These are phyloP conservation scores for Juglanconis sp. DNA, from an alignment of 2,329 filamentous ascomycete species.

Conservation along the genomic window DNA sequence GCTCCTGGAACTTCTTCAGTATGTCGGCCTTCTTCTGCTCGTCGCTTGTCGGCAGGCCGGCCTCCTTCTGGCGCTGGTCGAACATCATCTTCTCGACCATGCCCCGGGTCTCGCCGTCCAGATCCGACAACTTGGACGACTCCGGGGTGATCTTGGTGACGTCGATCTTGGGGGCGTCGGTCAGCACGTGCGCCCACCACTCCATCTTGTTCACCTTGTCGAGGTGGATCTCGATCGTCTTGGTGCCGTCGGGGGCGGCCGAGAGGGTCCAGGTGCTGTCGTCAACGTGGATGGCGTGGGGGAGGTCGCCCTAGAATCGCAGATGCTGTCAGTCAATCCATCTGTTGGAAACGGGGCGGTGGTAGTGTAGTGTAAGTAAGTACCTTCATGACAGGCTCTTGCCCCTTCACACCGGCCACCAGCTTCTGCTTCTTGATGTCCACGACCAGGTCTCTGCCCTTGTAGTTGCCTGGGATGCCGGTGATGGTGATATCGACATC, in stretches of 20 bases:
- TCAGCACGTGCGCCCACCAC: slow-evolving; percentile 96
- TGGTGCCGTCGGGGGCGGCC: slow-evolving; percentile 64
- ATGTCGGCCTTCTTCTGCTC: slow-evolving; percentile 95
- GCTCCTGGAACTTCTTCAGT: slow-evolving; percentile 84
- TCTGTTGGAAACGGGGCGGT: too few relatives aligned
- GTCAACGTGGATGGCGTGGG: slow-evolving; percentile 74
- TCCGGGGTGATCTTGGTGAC: slow-evolving; percentile 93
- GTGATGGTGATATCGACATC: slow-evolving; percentile 79
- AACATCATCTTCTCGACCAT: slow-evolving; percentile 99
- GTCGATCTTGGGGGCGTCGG: slow-evolving; percentile 84
- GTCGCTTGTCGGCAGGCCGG: slow-evolving; percentile 82
- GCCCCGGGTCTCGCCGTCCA: slow-evolving; percentile 88
- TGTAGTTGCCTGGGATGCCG: slow-evolving; percentile 73
- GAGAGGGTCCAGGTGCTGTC: slow-evolving; percentile 94
- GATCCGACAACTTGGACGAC: slow-evolving; percentile 83
- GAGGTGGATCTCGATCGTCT: slow-evolving; percentile 74
- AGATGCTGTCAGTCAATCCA: background rate
- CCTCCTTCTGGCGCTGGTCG: slow-evolving; percentile 95
- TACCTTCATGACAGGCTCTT: slow-evolving; percentile 80
- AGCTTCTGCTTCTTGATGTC: slow-evolving; percentile 77
- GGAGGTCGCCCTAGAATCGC: slow-evolving; percentile 69
- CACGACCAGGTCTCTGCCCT: slow-evolving; percentile 79
- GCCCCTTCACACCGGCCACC: slow-evolving; percentile 80
- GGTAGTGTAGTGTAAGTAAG: slow-evolving; percentile 16
- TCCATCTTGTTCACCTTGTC: slow-evolving; percentile 97